Evolutionary conservation across 768 basidiomycete genomes (phyloP).

Genomic region (Rhodotorula diobovata): DNA sequence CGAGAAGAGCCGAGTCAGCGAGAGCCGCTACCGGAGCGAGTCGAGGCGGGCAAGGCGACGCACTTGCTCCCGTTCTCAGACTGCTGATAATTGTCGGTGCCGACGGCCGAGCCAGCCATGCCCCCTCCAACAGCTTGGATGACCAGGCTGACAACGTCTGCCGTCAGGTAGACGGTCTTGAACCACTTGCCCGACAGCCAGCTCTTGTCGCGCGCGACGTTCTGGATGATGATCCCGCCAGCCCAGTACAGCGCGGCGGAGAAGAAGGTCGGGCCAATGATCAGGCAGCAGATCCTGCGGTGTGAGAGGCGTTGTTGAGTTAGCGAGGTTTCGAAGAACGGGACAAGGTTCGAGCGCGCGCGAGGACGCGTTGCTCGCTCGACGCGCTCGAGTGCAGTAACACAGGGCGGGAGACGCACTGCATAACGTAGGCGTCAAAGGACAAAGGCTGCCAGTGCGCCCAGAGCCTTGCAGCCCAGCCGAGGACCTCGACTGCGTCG

Average conservation of each 20-base stretch:
- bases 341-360: too few relatives aligned
- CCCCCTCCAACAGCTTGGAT: constrained; percentile 35
- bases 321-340: too few relatives aligned
- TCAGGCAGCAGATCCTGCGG: constrained; percentile 20
- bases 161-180: constrained; percentile 26
- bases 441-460: not conserved
- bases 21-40: not conserved
- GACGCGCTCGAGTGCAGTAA: not conserved
- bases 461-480: constrained; percentile 5
- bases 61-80: constrained; percentile 4
- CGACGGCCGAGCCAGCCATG: constrained; percentile 7
- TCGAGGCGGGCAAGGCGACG: not conserved
- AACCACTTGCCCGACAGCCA: constrained; percentile 22
- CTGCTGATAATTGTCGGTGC: not conserved
- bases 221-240: constrained; percentile 15
- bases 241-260: constrained; percentile 32
- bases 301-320: not conserved
- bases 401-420: not conserved
- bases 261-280: constrained; percentile 33
- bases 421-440: constrained; percentile 3
- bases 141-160: constrained; percentile 29
- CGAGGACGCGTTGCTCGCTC: not conserved
- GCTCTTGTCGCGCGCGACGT: not conserved
- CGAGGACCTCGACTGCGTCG: constrained; percentile 5
- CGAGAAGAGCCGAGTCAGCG: not conserved